Conservation (phyloP, 2,329 filamentous ascomycete genomes). For the Seiridium unicorne region DNA sequence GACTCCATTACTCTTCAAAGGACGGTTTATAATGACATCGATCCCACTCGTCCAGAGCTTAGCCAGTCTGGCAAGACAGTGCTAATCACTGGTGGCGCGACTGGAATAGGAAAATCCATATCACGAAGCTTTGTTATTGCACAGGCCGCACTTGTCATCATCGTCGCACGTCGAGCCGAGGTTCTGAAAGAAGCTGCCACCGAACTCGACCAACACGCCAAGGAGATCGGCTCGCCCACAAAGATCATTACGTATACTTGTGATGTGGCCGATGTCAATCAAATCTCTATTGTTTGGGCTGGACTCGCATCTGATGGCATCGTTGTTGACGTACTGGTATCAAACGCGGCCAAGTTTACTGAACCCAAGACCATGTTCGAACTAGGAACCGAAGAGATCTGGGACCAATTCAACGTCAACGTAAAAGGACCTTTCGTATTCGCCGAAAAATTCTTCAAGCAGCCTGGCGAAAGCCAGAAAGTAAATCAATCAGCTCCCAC, state of each 20-base stretch:
- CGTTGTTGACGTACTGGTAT: constrained; percentile 30
- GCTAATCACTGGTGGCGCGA: constrained; percentile 64
- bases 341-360: constrained; percentile 24
- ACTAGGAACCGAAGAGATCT: constrained; percentile 16
- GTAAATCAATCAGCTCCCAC: constrained; percentile 9
- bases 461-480: constrained; percentile 20
- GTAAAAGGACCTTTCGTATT: constrained; percentile 27
- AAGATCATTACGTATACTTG: constrained; percentile 16
- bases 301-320: constrained; percentile 17
- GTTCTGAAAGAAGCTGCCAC: constrained; percentile 27
- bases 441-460: constrained; percentile 30
- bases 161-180: constrained; percentile 34
- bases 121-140: constrained; percentile 53
- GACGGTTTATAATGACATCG: not conserved
- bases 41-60: constrained; percentile 31
- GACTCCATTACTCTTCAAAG: too few relatives aligned
- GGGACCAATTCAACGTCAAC: constrained; percentile 26
- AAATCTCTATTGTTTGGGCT: constrained; percentile 25
- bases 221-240: constrained; percentile 10
- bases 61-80: constrained; percentile 46
- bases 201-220: constrained; percentile 12
- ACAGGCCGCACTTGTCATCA: constrained; percentile 32
- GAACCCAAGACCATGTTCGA: constrained; percentile 19
- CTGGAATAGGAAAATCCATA: constrained; percentile 64
- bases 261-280: constrained; percentile 22